Percentiles rank a stretch among this genome's conserved stretches.
Evolutionary conservation across 2,329 filamentous ascomycete genomes (phyloP).

Genomic region (Didymella pinodella): DNA sequence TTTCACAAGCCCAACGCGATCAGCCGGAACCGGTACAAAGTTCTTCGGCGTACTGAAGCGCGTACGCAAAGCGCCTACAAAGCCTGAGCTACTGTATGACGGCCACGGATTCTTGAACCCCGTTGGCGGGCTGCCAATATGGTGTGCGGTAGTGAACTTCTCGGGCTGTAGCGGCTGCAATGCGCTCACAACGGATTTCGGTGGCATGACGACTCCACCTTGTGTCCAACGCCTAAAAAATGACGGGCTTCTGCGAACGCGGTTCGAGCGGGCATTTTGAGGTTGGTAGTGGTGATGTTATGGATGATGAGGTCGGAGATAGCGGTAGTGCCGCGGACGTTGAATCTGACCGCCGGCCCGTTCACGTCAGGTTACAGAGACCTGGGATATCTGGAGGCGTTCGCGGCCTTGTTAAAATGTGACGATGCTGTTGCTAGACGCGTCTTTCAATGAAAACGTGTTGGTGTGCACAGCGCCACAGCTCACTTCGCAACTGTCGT

Average conservation of each 20-base stretch:
- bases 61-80: slow-evolving; percentile 43
- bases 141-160: slow-evolving; percentile 48
- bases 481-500: slow-evolving; percentile 6
- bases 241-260: slow-evolving; percentile 19
- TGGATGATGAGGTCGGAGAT: slow-evolving; percentile 25
- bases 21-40: slow-evolving; percentile 56
- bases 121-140: slow-evolving; percentile 54
- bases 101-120: slow-evolving; percentile 61
- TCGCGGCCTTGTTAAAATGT: not conserved
- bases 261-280: slow-evolving; percentile 19
- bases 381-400: not conserved
- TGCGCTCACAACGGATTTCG: slow-evolving; percentile 24
- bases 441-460: not conserved
- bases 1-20: slow-evolving; percentile 53
- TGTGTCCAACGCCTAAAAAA: slow-evolving; percentile 28
- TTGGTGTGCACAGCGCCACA: not conserved
- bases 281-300: slow-evolving; percentile 21
- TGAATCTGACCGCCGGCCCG: slow-evolving; percentile 18
- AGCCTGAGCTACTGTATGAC: slow-evolving; percentile 46
- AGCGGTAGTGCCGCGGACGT: slow-evolving; percentile 19
- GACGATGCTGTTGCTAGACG: not conserved
- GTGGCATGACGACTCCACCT: slow-evolving; percentile 25
- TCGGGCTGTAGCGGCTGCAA: slow-evolving; percentile 33
- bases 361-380: slow-evolving; percentile 5
- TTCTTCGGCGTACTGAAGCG: slow-evolving; percentile 53